Percentiles rank a stretch among this genome's conserved stretches.
Conservation (phyloP, 1,284 basidiomycete species). For the Austropuccinia psidii region DNA sequence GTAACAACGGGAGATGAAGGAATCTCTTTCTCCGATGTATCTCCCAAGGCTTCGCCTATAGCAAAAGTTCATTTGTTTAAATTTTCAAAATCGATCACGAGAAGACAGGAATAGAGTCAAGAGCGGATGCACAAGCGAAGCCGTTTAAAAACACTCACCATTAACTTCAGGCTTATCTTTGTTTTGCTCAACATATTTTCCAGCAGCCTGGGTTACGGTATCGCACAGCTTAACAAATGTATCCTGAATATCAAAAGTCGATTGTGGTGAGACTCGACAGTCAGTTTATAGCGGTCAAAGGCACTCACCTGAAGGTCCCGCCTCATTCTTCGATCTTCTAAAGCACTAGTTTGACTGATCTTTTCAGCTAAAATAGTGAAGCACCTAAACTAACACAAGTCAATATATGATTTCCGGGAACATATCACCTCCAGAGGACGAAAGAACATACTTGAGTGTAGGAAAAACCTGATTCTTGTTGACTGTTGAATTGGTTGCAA, state of each 20-base stretch:
- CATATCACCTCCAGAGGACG: no score
- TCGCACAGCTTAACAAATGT: conserved; percentile 79
- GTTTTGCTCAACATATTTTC: conserved; percentile 61
- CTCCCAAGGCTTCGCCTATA: not conserved
- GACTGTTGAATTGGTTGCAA: conserved; percentile 58
- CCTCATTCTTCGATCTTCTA: conserved; percentile 80
- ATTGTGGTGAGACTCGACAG: not conserved
- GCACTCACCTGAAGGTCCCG: conserved; percentile 72
- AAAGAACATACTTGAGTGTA: conserved; percentile 58
- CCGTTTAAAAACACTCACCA: not conserved
- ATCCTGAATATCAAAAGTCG: conserved; percentile 54
- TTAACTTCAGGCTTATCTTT: conserved; percentile 8
- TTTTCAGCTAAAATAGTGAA: conserved; percentile 72
- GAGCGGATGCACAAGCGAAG: no score
- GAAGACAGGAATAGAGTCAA: not conserved
- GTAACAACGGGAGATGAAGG: conserved; percentile 3
- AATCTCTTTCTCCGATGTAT: conserved; percentile 13
- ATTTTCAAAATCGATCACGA: conserved; percentile 38
- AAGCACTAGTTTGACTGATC: conserved; percentile 72
- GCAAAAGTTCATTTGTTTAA: no score
- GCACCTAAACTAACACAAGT: conserved; percentile 54
- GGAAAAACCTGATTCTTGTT: conserved; percentile 66
- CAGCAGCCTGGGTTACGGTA: conserved; percentile 63
- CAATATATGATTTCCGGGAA: no score
- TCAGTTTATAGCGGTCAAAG: not conserved